Evolutionary conservation across 495 filamentous ascomycete species (phyloP), one percentile per base, ranked within the genome.

Genomic region (Cairneyella variabilis): DNA sequence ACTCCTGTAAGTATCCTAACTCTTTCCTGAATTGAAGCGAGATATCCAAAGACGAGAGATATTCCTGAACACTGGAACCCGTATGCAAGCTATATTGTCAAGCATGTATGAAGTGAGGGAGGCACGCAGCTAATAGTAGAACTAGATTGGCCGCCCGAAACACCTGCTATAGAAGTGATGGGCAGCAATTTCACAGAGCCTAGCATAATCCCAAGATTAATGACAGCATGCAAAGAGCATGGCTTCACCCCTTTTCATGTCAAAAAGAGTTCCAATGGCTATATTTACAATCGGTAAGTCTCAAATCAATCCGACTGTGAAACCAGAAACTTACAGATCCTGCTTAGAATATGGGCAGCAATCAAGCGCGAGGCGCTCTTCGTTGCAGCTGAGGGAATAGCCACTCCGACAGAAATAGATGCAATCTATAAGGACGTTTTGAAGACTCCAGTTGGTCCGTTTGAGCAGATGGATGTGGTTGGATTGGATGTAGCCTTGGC

Each of bases 121-220:
- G n/a, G n/a, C n/a, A n/a, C n/a, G n/a, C n/a, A n/a, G n/a, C n/a
- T n/a, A n/a, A n/a, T n/a, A n/a, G n/a, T n/a, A n/a, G n/a, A n/a
- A n/a, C n/a, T 32, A 72, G 70, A 70, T 37, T 71, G 68, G 68
- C 70, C 70, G 22, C 70, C 70, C 23, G 68, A 72, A 51, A 72
- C 67, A 45, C 53, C 60, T 54, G 70, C 66, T 1, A 67, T 73
- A 47, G 70, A 73, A 48, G 64, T 73, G 16, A 73, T 73, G 70
- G 69, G 69, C n/a, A 52, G 57, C 42, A 42, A 60, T 2, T 37
- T 65, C 17, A 71, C 66, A 14, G 47, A 65, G n/a, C 62, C 63
- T 0, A 16, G 42, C 4, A 52, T 69, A 14, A 64, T 73, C 27
- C 34, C 61, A 0, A 48, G 58, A 0, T 45, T 73, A 8, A 32